Conservation (phyloP, 2,329 filamentous ascomycete species). For the Phialemoniopsis sp. region DNA sequence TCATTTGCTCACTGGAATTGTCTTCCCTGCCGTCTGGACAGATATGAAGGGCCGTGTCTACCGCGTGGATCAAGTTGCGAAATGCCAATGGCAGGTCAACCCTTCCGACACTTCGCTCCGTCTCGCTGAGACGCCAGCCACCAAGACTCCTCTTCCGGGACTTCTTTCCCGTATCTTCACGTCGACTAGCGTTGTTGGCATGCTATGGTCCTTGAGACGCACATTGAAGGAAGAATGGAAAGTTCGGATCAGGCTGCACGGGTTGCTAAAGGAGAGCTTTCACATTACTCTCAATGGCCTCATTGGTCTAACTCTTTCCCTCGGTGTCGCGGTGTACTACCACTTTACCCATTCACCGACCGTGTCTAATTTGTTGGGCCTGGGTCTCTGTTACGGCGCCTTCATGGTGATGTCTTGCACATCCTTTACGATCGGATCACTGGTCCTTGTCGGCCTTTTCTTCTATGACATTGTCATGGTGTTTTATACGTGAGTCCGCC, state of each 20-base stretch:
- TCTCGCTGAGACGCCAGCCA: no score
- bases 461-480: conserved; percentile 95
- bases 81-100: no score
- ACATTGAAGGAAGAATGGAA: conserved; percentile 49
- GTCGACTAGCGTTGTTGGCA: conserved; percentile 14
- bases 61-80: conserved; percentile 27
- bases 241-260: conserved; percentile 45
- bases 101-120: no score
- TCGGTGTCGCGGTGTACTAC: conserved; percentile 56
- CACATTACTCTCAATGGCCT: conserved; percentile 54
- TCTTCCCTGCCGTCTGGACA: conserved; percentile 72
- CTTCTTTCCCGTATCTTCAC: conserved; percentile 7
- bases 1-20: conserved; percentile 57
- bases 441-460: conserved; percentile 77
- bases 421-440: conserved; percentile 75
- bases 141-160: conserved; percentile 5
- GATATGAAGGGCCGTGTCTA: conserved; percentile 35
- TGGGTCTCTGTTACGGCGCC: conserved; percentile 80
- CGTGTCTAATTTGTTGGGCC: conserved; percentile 81
- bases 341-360: conserved; percentile 56
- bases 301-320: conserved; percentile 48
- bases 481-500: conserved; percentile 65
- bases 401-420: conserved; percentile 85
- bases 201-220: conserved; percentile 47
- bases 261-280: conserved; percentile 36